Percentiles rank a stretch among this genome's conserved stretches.
Evolutionary conservation across 1,139 yeast species (phyloP).

Genomic region (Kodamaea arcana): DNA sequence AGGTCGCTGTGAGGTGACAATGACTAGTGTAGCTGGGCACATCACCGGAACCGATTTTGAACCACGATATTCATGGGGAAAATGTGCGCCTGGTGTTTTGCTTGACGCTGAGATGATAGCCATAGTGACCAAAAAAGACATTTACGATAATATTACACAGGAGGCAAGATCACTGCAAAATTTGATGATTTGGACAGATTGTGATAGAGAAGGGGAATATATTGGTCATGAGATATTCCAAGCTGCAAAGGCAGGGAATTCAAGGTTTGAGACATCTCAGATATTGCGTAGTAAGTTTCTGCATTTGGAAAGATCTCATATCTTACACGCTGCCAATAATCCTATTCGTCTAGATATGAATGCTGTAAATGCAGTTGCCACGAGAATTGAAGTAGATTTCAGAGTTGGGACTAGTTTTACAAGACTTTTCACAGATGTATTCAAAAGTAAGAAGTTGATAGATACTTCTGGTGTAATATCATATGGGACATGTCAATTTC

Average conservation of each 20-base stretch:
- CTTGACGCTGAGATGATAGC: constrained; percentile 62
- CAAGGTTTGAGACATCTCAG: constrained; percentile 39
- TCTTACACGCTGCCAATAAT: constrained; percentile 66
- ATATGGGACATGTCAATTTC: constrained; percentile 96
- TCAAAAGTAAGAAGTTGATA: constrained; percentile 27
- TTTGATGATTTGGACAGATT: constrained; percentile 96
- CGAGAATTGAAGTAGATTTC: constrained; percentile 83
- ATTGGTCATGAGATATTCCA: constrained; percentile 83
- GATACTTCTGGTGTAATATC: constrained; percentile 41
- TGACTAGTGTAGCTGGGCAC: constrained; percentile 93
- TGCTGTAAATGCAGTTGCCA: constrained; percentile 78
- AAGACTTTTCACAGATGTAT: constrained; percentile 58
- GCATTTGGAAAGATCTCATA: constrained; percentile 75
- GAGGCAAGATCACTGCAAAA: constrained; percentile 61
- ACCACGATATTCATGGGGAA: constrained; percentile 58
- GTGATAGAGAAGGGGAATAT: constrained; percentile 97
- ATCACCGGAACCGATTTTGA: constrained; percentile 65
- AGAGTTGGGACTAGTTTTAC: constrained; percentile 91
- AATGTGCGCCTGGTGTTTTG: constrained; percentile 59
- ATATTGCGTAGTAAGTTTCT: constrained; percentile 80
- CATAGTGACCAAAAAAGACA: constrained; percentile 37
- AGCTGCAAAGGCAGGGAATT: constrained; percentile 61
- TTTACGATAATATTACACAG: constrained; percentile 63
- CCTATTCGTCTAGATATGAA: constrained; percentile 63
- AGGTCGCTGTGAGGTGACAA: constrained; percentile 75